Evolutionary conservation across 345 rosid species (phyloP).

Genomic region (Citrus sp.): DNA sequence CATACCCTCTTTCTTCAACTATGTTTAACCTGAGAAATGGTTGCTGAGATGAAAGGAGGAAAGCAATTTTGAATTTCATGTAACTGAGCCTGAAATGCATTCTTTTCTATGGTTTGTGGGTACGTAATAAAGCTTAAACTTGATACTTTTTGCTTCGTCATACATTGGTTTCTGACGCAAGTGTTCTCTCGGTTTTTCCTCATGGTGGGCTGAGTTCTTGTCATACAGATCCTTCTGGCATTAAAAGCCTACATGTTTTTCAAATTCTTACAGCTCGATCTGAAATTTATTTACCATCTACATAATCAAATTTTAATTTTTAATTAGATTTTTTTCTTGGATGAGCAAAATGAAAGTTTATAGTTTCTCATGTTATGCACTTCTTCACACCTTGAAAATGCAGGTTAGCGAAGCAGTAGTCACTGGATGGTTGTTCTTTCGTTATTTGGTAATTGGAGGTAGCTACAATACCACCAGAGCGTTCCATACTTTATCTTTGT

Average conservation of each 20-base stretch:
- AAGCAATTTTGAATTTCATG: neutral
- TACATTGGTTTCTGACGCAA: neutral
- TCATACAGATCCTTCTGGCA: neutral
- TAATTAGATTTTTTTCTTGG: conserved; percentile 8
- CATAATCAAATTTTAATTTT: neutral
- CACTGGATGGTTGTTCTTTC: conserved; percentile 95
- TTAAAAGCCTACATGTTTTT: neutral
- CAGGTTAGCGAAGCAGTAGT: conserved; percentile 99
- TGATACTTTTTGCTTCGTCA: neutral
- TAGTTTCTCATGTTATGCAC: conserved; percentile 8
- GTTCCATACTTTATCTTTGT: neutral
- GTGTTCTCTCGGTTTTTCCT: neutral
- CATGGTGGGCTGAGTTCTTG: neutral
- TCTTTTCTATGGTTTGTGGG: neutral
- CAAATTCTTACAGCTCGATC: neutral
- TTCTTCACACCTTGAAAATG: conserved; percentile 23
- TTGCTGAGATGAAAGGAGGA: neutral
- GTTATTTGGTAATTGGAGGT: conserved; percentile 99
- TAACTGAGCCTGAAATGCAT: neutral
- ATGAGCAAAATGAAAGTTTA: neutral
- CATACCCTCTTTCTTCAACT: neutral
- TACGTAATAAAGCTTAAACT: neutral
- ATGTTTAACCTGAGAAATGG: neutral
- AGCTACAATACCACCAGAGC: conserved; percentile 14
- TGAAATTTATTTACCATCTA: neutral